These are phyloP conservation scores for Epicoccum sorghinum DNA, from an alignment of 2,329 filamentous ascomycete genomes.

Conservation along the genomic window DNA sequence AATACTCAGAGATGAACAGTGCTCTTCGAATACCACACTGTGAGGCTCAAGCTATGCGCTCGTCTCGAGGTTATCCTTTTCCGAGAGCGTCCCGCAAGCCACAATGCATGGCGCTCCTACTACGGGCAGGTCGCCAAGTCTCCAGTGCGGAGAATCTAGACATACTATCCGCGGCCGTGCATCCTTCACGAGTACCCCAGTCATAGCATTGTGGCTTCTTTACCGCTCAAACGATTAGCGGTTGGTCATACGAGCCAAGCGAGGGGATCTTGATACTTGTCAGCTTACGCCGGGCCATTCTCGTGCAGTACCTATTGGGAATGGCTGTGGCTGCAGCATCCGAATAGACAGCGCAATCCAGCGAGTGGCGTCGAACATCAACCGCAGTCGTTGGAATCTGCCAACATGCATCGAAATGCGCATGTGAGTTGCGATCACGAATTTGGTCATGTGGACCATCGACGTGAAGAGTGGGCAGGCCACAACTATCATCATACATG, in stretches of 20 bases:
- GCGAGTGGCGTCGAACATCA: neutral
- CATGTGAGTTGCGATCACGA: no score
- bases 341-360: no score
- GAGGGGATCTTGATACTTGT: neutral
- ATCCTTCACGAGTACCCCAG: neutral
- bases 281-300: neutral
- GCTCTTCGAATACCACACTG: no score
- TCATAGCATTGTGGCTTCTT: neutral
- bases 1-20: no score
- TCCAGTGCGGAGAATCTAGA: constrained; percentile 1
- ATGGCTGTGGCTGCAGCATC: neutral
- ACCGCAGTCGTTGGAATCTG: neutral
- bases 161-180: constrained; percentile 17
- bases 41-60: constrained; percentile 4
- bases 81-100: constrained; percentile 1
- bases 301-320: neutral
- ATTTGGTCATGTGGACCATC: no score
- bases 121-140: constrained; percentile 3
- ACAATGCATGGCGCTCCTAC: constrained; percentile 4
- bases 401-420: no score
- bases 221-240: neutral
- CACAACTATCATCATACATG: no score
- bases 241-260: neutral
- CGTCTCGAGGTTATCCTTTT: constrained; percentile 8
- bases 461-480: no score